These are phyloP conservation scores for Malus orientalis DNA, from an alignment of 306 rosid species.

Conservation along the genomic window DNA sequence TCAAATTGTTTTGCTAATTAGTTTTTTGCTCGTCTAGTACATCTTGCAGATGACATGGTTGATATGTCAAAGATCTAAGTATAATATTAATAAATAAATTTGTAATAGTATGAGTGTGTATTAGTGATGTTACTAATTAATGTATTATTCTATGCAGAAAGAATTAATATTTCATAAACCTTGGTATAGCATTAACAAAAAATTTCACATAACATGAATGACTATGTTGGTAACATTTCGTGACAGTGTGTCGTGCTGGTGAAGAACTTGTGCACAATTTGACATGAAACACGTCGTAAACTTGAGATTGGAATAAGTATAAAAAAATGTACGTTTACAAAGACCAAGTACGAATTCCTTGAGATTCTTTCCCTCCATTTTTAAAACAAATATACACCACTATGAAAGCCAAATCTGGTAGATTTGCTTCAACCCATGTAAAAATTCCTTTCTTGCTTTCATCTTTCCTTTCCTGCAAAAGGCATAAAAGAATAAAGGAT, in stretches of 20 bases:
- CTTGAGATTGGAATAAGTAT: slow-evolving; percentile 27
- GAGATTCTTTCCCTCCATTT: slow-evolving; percentile 48
- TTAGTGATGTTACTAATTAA: no score
- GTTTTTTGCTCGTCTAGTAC: no score
- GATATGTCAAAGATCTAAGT: no score
- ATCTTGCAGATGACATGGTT: no score
- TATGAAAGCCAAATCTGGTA: slow-evolving; percentile 1
- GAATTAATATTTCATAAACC: no score
- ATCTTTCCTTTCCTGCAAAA: slow-evolving; percentile 16
- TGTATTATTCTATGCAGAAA: no score
- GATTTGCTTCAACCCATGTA: slow-evolving; percentile 18
- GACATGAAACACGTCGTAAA: not conserved
- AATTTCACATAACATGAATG: no score
- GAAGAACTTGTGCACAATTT: not conserved
- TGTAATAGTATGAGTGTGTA: not conserved
- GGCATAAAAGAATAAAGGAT: slow-evolving; percentile 22
- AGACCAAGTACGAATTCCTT: slow-evolving; percentile 17
- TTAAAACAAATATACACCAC: slow-evolving; percentile 10
- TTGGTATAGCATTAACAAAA: no score
- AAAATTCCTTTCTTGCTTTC: slow-evolving; percentile 51
- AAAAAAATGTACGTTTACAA: not conserved
- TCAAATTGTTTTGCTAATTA: no score
- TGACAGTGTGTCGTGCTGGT: no score
- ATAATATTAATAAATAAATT: no score
- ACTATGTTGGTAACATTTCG: no score